Base-by-base conservation (phyloP, 352 stramenopile genomes). In the Phytophthora melonis region DNA sequence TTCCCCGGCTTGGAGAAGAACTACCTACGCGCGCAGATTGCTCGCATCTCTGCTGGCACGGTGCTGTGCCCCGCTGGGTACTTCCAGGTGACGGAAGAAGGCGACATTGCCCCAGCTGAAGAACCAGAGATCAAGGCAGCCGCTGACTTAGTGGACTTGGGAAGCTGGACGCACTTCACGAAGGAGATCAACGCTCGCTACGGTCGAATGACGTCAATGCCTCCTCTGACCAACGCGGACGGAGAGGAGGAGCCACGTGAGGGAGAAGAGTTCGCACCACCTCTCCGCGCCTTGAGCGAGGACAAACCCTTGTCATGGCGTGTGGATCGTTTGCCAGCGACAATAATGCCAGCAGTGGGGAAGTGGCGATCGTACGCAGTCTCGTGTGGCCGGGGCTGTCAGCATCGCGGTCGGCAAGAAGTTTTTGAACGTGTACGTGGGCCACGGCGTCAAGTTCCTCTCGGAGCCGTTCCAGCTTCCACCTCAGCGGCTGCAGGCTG, bases 351-450 rank as follows among this genome's bases (percentile, higher is more conserved):
- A 0, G 72, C 86, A 9, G 87, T 87, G 13, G 86, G 18, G 88
- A 87, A 63, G 82, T 88, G 41, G 83, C 84, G 14, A 79, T 98
- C 21, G 81, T 91, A 6, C 85, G 91, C 49, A 96, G 85, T 54
- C 75, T 96, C 23, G 67, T 86, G 55, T 98, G 90, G 92, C 94
- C 92, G 8, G 94, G 93, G 93, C 93, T 2, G 86, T 97, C 21
- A 90, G 91, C 34, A 91, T 98, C 47, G 91, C 84, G 2, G 80
- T 89, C 10, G 90, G 87, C 21, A 96, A 94, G 66, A 94, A 91
- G 68, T 97, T 96, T 66, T 79, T 94, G 3, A 98, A 97, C 75
- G 77, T 97, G 25, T 98, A 98, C 62, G 91, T 97, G 0, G 92
- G 93, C 49, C 80, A 97, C 63, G 92, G 85, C 4, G 71, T 96